Percentiles rank a stretch among this genome's conserved stretches.
Conservation (phyloP, 139 green algal species). For the Coccomyxa sp. region DNA sequence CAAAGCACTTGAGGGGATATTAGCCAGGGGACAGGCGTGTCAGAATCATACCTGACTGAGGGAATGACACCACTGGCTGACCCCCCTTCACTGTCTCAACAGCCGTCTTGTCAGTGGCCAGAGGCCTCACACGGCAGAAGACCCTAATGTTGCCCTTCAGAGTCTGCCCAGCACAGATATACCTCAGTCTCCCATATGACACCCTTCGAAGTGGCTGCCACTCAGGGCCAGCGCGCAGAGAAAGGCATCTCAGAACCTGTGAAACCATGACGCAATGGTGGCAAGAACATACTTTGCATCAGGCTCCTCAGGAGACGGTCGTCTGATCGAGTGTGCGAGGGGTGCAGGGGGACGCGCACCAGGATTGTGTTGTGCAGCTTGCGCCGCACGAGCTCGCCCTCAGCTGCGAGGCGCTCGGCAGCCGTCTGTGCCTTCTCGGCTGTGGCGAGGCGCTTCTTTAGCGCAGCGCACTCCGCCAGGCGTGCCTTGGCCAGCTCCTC, state of each 20-base stretch:
- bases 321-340: too few species aligned
- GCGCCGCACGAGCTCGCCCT: constrained; percentile 67
- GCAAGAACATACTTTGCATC: too few species aligned
- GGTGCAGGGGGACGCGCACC: constrained; percentile 9
- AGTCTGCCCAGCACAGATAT: constrained; percentile 48
- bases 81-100: neutral
- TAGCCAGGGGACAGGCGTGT: too few species aligned
- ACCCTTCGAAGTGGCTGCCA: too few species aligned
- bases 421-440: neutral
- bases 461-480: neutral
- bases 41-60: neutral
- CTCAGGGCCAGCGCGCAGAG: too few species aligned
- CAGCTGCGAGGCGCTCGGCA: constrained; percentile 26
- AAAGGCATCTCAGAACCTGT: too few species aligned
- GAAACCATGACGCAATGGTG: too few species aligned
- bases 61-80: neutral
- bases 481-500: neutral
- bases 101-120: neutral
- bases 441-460: constrained; percentile 3
- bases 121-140: constrained; percentile 83
- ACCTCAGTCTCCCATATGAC: neutral
- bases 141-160: constrained; percentile 95
- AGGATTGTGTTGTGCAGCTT: constrained; percentile 91
- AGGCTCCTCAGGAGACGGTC: too few species aligned
- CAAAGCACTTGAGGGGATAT: too few species aligned